These are phyloP conservation scores for Aspergillus ochraceoroseus DNA, from an alignment of 2,329 filamentous ascomycete species.

Conservation along the genomic window DNA sequence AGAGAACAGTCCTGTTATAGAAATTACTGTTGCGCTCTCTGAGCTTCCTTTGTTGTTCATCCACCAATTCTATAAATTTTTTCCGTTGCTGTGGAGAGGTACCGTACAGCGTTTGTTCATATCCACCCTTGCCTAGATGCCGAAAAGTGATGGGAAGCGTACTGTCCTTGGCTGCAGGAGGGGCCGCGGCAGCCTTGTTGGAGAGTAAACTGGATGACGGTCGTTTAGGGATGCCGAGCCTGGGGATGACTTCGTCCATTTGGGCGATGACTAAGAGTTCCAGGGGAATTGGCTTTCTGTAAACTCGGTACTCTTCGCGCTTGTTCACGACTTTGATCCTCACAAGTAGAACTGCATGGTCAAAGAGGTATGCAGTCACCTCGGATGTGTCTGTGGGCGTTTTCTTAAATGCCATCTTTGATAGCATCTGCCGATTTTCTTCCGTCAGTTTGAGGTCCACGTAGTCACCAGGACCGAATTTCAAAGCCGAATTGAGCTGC, in stretches of 20 bases:
- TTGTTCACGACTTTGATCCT: slow-evolving; percentile 89
- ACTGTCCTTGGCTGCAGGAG: slow-evolving; percentile 60
- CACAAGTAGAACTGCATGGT: slow-evolving; percentile 89
- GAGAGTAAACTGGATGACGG: slow-evolving; percentile 80
- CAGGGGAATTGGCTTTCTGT: slow-evolving; percentile 88
- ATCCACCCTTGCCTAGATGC: slow-evolving; percentile 91
- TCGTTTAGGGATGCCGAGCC: slow-evolving; percentile 72
- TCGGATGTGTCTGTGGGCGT: slow-evolving; percentile 79
- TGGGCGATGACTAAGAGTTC: slow-evolving; percentile 90
- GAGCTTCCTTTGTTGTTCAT: slow-evolving; percentile 80
- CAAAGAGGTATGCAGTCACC: slow-evolving; percentile 91
- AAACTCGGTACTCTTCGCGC: slow-evolving; percentile 89
- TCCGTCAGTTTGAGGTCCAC: slow-evolving; percentile 94
- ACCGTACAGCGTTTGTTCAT: slow-evolving; percentile 84
- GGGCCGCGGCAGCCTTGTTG: slow-evolving; percentile 49
- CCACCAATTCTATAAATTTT: slow-evolving; percentile 97
- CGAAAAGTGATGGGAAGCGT: slow-evolving; percentile 88
- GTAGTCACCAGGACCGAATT: slow-evolving; percentile 82
- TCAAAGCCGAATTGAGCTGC: slow-evolving; percentile 83
- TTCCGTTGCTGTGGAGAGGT: slow-evolving; percentile 78
- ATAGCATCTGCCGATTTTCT: slow-evolving; percentile 85
- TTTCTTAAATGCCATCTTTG: slow-evolving; percentile 93
- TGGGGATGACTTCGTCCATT: slow-evolving; percentile 93
- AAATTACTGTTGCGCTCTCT: slow-evolving; percentile 67
- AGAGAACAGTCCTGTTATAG: slow-evolving; percentile 63